A percentile compares a stretch with the other conserved stretches of the same genome.
phyloP scores from a whole-genome alignment of 441 rosid genomes.

The Corymbia citriodora region DNA sequence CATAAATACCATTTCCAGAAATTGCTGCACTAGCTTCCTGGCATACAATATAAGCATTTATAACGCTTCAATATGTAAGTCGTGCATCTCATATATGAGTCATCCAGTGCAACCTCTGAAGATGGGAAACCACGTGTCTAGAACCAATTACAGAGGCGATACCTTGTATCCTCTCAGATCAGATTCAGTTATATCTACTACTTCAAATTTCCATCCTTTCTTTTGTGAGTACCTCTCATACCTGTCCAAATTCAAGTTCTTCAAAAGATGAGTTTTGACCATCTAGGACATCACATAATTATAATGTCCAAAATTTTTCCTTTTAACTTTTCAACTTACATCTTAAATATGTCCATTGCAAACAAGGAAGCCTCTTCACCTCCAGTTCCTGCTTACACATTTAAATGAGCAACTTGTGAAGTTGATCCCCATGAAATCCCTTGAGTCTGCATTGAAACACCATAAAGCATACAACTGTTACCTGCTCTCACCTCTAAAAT shows the following conservation, averaged over 20 bases:
- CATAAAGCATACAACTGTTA: slow-evolving; percentile 15
- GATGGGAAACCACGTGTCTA: not conserved
- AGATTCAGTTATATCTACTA: slow-evolving; percentile 66
- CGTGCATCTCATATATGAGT: not conserved
- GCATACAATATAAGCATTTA: slow-evolving; percentile 13
- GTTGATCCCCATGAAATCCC: not conserved
- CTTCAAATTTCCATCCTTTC: slow-evolving; percentile 88
- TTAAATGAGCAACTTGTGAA: slow-evolving; percentile 4
- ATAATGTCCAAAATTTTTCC: not conserved
- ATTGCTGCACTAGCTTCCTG: slow-evolving; percentile 98
- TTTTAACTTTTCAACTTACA: slow-evolving; percentile 38
- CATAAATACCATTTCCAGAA: slow-evolving; percentile 70
- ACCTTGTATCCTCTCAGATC: slow-evolving; percentile 93
- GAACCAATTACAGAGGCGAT: not conserved
- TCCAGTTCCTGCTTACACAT: slow-evolving; percentile 59
- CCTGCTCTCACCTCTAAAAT: slow-evolving; percentile 99
- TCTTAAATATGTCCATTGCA: slow-evolving; percentile 86
- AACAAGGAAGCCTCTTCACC: slow-evolving; percentile 98
- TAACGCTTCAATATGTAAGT: not conserved
- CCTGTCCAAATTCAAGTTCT: slow-evolving; percentile 38
- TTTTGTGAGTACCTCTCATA: slow-evolving; percentile 88
- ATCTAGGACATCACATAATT: not conserved
- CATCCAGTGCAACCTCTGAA: not conserved
- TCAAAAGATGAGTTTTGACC: not conserved
- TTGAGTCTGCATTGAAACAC: not conserved